Percentiles rank a stretch among this genome's conserved stretches.
Evolutionary conservation across 192 early-diverging fungal species (phyloP).

Genomic region (Linnemannia exigua): DNA sequence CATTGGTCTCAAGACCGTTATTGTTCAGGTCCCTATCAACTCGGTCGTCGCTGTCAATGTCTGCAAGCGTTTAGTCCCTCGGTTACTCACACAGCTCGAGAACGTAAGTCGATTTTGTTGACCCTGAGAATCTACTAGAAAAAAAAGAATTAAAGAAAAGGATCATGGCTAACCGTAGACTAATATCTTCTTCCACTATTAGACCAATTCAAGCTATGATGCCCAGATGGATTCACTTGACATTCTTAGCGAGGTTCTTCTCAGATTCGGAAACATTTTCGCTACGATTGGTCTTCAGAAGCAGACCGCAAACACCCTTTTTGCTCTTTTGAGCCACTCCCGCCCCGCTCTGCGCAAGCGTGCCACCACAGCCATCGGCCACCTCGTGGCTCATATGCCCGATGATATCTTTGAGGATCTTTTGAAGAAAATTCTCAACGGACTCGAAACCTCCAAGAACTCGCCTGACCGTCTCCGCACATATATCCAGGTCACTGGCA

Average conservation of each 20-base stretch:
- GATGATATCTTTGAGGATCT: slow-evolving; percentile 82
- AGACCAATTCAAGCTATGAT: slow-evolving; percentile 65
- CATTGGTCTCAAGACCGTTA: slow-evolving; percentile 87
- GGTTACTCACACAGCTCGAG: slow-evolving; percentile 72
- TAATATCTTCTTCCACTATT: neutral
- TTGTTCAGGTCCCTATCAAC: slow-evolving; percentile 76
- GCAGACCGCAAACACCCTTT: slow-evolving; percentile 74
- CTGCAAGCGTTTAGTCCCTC: slow-evolving; percentile 76
- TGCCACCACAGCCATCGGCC: slow-evolving; percentile 76
- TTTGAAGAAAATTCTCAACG: slow-evolving; percentile 66
- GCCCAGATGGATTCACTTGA: slow-evolving; percentile 81
- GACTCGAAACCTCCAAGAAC: slow-evolving; percentile 65
- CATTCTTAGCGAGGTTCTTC: slow-evolving; percentile 78
- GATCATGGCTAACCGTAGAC: neutral
- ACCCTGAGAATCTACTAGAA: neutral
- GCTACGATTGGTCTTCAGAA: slow-evolving; percentile 64
- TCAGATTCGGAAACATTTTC: slow-evolving; percentile 76
- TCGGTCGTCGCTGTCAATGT: slow-evolving; percentile 65
- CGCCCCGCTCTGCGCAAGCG: slow-evolving; percentile 86
- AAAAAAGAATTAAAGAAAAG: neutral
- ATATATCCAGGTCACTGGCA: slow-evolving; percentile 78
- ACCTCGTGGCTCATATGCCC: slow-evolving; percentile 72
- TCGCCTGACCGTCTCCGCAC: slow-evolving; percentile 79
- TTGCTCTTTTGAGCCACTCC: slow-evolving; percentile 76
- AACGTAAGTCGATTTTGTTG: slow-evolving; percentile 58